Evolutionary conservation across 1,284 basidiomycete genomes (phyloP).

Genomic region (Taiwanofungus camphoratus): DNA sequence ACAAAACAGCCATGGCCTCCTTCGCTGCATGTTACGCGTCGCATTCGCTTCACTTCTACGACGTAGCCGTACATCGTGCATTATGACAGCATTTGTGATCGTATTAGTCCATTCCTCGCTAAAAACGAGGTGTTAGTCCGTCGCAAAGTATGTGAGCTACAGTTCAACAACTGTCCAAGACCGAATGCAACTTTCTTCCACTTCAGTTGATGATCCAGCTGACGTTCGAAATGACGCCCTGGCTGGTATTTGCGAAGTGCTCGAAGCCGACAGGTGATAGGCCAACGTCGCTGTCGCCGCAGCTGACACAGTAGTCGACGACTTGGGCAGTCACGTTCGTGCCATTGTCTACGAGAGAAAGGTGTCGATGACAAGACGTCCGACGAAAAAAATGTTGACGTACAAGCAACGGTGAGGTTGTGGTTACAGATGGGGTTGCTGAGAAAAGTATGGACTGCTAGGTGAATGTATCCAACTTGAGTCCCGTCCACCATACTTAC

Average conservation of each 20-base stretch:
- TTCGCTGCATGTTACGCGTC: too few relatives aligned
- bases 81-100: too few relatives aligned
- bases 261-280: conserved; percentile 21
- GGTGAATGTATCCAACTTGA: neutral
- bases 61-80: too few relatives aligned
- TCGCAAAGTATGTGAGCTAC: too few relatives aligned
- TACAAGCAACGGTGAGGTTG: conserved; percentile 24
- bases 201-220: conserved; percentile 12
- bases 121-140: too few relatives aligned
- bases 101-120: too few relatives aligned
- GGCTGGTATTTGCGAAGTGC: conserved; percentile 14
- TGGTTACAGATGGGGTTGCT: conserved; percentile 29
- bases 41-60: too few relatives aligned
- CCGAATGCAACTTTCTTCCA: too few relatives aligned
- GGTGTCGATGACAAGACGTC: neutral
- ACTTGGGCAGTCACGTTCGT: conserved; percentile 19
- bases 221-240: conserved; percentile 18
- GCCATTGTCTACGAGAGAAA: conserved; percentile 12
- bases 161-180: too few relatives aligned
- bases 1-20: too few relatives aligned
- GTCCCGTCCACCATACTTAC: too few relatives aligned
- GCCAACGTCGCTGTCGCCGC: conserved; percentile 17
- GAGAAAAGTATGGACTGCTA: neutral
- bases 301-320: conserved; percentile 19
- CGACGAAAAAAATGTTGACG: conserved; percentile 3